Base-by-base conservation (phyloP, 805 yeast species). In the Saccharomyces jurei region DNA sequence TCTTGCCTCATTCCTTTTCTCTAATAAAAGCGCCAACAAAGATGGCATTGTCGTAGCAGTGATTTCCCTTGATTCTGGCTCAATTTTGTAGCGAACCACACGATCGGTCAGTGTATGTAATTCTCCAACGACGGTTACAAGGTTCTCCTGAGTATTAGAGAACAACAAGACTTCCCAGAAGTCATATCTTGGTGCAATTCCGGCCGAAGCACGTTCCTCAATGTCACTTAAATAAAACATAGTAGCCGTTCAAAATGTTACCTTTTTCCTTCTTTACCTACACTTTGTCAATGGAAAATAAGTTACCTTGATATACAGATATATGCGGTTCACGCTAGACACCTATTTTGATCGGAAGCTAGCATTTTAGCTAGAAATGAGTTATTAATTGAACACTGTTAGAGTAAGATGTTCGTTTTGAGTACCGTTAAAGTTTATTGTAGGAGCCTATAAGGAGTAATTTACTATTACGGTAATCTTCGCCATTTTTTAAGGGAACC, bases 1-100 rank as follows among this genome's bases (percentile, higher is more conserved):
- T 50, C 56, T 63, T 2, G 65, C 65, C 25, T 54, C 49, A 46
- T 63, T 62, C n/a, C 63, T 52, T 29, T 57, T 59, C 27, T 53
- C 55, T 53, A 61, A 50, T 14, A 62, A 44, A 11, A 50, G 41
- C 0, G 52, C 60, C 60, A 63, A 54, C 25, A 59, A 46, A 4
- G 54, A 48, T 13, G 63, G 63, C 26, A 63, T 25, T 17, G 28
- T 50, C 3, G 30, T n/a, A 5, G 41, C 46, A 6, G 44, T 29
- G 1, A 41, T 50, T 8, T 52, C 48, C 2, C 26, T 26, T 4
- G 58, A 28, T 14, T 52, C 49, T 17, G 53, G 53, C 26, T 30
- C 49, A 13, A 41, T 50, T 26, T 48, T 53, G 26, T 48, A 54
- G 21, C 30, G 31, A 32, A 27, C 30, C 5, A 63, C 52, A 36